These are phyloP conservation scores for Blastobotrys robertii DNA, from an alignment of 805 yeast genomes.

Conservation along the genomic window DNA sequence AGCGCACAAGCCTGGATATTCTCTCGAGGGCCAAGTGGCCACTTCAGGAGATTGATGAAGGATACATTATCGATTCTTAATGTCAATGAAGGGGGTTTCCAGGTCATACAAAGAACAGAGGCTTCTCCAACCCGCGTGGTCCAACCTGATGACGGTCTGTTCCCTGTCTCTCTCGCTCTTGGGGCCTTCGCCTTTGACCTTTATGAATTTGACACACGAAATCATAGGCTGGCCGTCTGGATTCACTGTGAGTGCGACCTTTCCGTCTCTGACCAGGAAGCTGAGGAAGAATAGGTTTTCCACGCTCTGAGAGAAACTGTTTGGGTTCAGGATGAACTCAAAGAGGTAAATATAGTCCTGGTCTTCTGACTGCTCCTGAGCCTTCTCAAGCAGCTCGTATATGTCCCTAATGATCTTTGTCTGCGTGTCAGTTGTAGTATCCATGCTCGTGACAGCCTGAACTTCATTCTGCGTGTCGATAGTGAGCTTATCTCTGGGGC, in stretches of 20 bases:
- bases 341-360: conserved; percentile 41
- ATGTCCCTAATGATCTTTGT: conserved; percentile 43
- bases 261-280: conserved; percentile 68
- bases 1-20: conserved; percentile 41
- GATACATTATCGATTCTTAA: no score
- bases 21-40: conserved; percentile 84
- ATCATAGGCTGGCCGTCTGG: conserved; percentile 21
- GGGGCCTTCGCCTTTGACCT: conserved; percentile 4
- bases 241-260: conserved; percentile 44
- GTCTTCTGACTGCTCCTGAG: conserved; percentile 19
- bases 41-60: conserved; percentile 31
- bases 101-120: conserved; percentile 40
- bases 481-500: neutral
- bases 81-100: no score
- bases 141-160: conserved; percentile 62
- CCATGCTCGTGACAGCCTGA: no score
- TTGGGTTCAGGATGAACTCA: conserved; percentile 62
- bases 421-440: conserved; percentile 31
- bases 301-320: conserved; percentile 64
- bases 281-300: conserved; percentile 80
- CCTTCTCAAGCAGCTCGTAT: conserved; percentile 32
- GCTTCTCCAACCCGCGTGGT: conserved; percentile 53
- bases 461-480: no score
- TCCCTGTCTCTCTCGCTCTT: neutral
- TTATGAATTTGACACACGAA: conserved; percentile 5